Base-by-base conservation (phyloP, 192 early-diverging fungal species). In the Coemansia sp. region DNA sequence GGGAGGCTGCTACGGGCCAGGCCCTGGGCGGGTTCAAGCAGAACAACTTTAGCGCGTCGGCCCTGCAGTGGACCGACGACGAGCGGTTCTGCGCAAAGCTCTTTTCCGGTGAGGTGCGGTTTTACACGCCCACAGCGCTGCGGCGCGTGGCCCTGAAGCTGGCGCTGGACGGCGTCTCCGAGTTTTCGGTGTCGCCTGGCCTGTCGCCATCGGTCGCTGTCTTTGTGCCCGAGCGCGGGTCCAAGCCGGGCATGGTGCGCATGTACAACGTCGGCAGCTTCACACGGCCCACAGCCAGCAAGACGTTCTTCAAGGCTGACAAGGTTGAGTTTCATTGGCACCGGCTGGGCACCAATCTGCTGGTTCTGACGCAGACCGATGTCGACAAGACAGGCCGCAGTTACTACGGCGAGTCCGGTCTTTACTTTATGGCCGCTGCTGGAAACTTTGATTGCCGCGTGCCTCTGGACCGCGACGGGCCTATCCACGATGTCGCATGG, bases 401-500 rank as follows among this genome's bases (percentile, higher is more conserved):
- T 30, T 99, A 99, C 86, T 99, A 99, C 73, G 97, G 97, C 66
- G 96, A 99, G 73, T 94, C 94, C 25, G 91, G 89, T 48, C 83
- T 99, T 64, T 96, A 94, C 77, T 96, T 91, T 63, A 77, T 99
- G 58, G 86, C 95, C 14, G 92, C 91, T 2, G 87, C 92, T 42
- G 95, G 94, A 7, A 94, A 91, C 77, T 97, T 92, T 84, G 94
- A 96, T 81, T 93, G 93, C 72, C 87, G 90, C 66, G 96, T 99
- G 16, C 69, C 85, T 32, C 86, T 88, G 56, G 90, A 90, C 64
- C 89, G 91, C 61, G 85, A 93, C 49, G 96, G 96, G 11, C 91
- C 96, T 25, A 91, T 99, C 62, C 97, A 99, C 68, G 94, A 96
- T 78, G 95, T 99, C 5, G 83, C 89, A 7, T 99, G 97, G 97